Percentiles rank a stretch among this genome's conserved stretches.
Evolutionary conservation across 768 basidiomycete species (phyloP).

Genomic region (Postia placenta): DNA sequence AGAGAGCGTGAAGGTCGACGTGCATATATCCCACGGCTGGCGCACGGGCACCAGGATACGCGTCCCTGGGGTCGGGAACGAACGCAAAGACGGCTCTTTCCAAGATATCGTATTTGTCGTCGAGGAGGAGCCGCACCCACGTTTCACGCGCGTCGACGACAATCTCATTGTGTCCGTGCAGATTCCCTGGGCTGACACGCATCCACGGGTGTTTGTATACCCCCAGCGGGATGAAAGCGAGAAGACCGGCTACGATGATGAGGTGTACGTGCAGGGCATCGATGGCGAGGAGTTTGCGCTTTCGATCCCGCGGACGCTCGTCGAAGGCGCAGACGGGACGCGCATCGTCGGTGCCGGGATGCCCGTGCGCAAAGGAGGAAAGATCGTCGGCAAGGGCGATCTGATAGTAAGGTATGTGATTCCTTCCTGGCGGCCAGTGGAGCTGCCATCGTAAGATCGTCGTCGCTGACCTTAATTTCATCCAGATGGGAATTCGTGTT

Average conservation of each 20-base stretch:
- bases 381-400: constrained; percentile 52
- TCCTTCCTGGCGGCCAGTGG: not conserved
- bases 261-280: constrained; percentile 48
- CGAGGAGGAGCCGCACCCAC: constrained; percentile 50
- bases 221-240: constrained; percentile 2
- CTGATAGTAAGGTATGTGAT: constrained; percentile 53
- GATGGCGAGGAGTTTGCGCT: constrained; percentile 50
- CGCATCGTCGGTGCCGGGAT: constrained; percentile 60
- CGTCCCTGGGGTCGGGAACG: constrained; percentile 63
- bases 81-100: constrained; percentile 45
- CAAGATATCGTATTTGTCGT: constrained; percentile 67
- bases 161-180: constrained; percentile 51
- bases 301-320: constrained; percentile 47
- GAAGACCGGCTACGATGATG: constrained; percentile 31
- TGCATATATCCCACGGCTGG: constrained; percentile 59
- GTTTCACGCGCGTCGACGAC: constrained; percentile 50
- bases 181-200: constrained; percentile 48
- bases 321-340: constrained; percentile 43
- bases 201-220: constrained; percentile 18
- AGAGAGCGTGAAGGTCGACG: constrained; percentile 50
- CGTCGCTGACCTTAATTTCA: not conserved
- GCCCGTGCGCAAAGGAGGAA: constrained; percentile 51
- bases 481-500: constrained; percentile 25
- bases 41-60: constrained; percentile 53
- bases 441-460: too few species aligned